These are phyloP conservation scores for Cystobasidium onofrii DNA, from an alignment of 768 basidiomycete species.

Conservation along the genomic window DNA sequence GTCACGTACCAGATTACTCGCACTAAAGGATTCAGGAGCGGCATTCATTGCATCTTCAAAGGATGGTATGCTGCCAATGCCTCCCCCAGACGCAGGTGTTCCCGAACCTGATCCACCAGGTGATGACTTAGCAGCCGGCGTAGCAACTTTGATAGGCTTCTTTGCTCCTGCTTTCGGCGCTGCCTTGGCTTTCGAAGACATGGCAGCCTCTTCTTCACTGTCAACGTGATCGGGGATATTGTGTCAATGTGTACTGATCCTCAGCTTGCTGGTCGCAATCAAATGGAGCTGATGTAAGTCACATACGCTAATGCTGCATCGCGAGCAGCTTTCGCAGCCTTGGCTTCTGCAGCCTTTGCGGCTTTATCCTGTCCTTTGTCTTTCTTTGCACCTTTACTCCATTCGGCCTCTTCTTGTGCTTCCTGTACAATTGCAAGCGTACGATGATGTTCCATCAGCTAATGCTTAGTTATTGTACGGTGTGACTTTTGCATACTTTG, in stretches of 20 bases:
- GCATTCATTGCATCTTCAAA: slow-evolving; percentile 35
- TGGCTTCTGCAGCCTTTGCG: slow-evolving; percentile 34
- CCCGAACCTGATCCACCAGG: slow-evolving; percentile 37
- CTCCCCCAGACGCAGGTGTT: slow-evolving; percentile 44
- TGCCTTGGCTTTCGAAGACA: slow-evolving; percentile 39
- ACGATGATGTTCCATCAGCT: background rate
- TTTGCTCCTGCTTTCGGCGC: slow-evolving; percentile 39
- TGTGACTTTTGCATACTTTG: slow-evolving; percentile 23
- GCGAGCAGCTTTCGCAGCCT: slow-evolving; percentile 38
- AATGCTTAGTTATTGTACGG: background rate
- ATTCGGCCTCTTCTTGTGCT: slow-evolving; percentile 38
- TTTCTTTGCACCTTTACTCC: slow-evolving; percentile 40
- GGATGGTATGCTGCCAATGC: slow-evolving; percentile 36
- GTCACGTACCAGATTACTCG: slow-evolving; percentile 31
- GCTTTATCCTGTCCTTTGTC: slow-evolving; percentile 33
- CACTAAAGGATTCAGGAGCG: slow-evolving; percentile 31
- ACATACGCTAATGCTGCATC: slow-evolving; percentile 37
- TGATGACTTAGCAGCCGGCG: slow-evolving; percentile 33
- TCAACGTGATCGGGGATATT: background rate
- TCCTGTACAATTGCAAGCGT: slow-evolving; percentile 7
- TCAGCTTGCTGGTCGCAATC: background rate
- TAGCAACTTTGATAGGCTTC: slow-evolving; percentile 38
- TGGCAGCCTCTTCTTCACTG: slow-evolving; percentile 39
- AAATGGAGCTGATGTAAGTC: background rate
- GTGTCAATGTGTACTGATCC: background rate